Evolutionary conservation across 805 yeast species (phyloP).

Genomic region (Phaffomyces thermotolerans): DNA sequence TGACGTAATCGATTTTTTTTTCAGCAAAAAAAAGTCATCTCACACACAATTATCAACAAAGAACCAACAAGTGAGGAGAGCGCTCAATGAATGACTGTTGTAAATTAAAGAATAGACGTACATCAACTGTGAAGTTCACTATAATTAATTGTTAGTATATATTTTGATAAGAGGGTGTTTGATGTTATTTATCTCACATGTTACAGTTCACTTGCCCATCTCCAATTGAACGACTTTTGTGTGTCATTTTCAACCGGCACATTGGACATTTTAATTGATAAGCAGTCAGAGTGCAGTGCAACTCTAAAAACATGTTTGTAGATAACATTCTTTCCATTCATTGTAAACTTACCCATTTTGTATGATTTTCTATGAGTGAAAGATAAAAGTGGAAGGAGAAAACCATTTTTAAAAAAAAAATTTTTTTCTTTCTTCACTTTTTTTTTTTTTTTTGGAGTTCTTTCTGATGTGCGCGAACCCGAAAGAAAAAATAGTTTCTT

Average conservation of each 20-base stretch:
- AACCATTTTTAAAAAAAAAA: conserved; percentile 9
- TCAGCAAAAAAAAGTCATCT: background rate
- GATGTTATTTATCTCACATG: too few species aligned
- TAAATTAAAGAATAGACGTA: conserved; percentile 8
- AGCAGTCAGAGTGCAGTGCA: too few species aligned
- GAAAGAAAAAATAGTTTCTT: background rate
- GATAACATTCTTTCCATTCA: background rate
- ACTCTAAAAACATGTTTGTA: background rate
- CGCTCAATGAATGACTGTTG: background rate
- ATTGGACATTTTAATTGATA: too few species aligned
- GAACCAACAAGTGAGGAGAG: too few species aligned
- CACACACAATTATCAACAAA: too few species aligned
- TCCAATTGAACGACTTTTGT: too few species aligned
- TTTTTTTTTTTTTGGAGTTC: too few species aligned
- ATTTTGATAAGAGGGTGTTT: too few species aligned
- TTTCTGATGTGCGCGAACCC: conserved; percentile 2
- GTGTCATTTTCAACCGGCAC: too few species aligned
- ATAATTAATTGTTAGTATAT: conserved; percentile 16
- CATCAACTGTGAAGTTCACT: conserved; percentile 57
- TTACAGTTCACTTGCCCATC: too few species aligned
- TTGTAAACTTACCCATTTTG: conserved; percentile 24
- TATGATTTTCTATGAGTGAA: conserved; percentile 14
- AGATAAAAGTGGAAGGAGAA: conserved; percentile 7
- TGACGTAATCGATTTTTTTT: background rate
- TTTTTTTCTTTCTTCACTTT: background rate